Base-by-base conservation (phyloP, 805 yeast species). In the Monosporozyma siamensis region DNA sequence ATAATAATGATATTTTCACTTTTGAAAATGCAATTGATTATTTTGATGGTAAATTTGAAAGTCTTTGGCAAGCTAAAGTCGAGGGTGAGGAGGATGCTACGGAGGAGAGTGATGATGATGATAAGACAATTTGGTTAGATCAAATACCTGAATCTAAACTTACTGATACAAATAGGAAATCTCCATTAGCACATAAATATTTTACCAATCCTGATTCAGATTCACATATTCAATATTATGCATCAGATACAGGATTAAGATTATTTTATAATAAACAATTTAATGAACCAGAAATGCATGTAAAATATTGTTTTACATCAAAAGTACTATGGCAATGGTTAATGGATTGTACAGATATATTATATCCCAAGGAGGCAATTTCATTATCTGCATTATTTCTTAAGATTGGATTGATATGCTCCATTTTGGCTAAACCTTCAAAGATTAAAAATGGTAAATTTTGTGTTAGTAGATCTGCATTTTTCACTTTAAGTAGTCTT, bases 121-220 rank as follows among this genome's bases (percentile, higher is more conserved):
- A 44, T 4, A 26, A 25, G 2, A 11, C 34, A 6, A 38, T 50
- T 9, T 49, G 55, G 53, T 31, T 35, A 6, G 48, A 47, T 21
- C 49, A 50, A 32, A 39, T 50, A 3, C 35, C 34, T 2, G 42
- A 44, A 5, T 6, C 26, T 1, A 42, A 47, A 10, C 30, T 58
- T 18, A 40, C 47, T 15, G 48, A 54, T 17, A 49, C 51, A 34
- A 21, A 35, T 4, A 54, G 70, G 41, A 50, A 45, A 5, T 78
- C 85, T 4, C 95, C 95, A 0, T 79, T 82, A 49, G 74, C 77
- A 43, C 95, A 85, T 53, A 70, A 74, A 32, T 85, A 74, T 54
- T 87, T 87, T 64, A 79, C 90, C 4, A 89, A 89, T 53, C 97
- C 97, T 0, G 94, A 83, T 55, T 82, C 94, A 0, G 90, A 83